Evolutionary conservation across 768 basidiomycete species (phyloP).

Genomic region (Leccinum rimulosum): DNA sequence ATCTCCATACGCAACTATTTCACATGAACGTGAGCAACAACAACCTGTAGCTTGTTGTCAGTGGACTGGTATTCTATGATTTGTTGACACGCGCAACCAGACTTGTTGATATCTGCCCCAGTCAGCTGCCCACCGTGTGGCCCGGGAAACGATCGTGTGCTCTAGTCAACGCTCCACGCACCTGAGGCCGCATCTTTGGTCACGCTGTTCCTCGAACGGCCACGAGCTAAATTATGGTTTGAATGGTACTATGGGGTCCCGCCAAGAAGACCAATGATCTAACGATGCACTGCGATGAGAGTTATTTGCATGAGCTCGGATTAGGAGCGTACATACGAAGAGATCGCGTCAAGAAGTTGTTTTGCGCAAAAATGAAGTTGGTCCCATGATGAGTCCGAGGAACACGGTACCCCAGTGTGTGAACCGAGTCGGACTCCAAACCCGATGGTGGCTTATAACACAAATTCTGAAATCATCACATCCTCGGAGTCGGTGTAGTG

Average conservation of each 20-base stretch:
- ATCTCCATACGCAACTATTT: neutral
- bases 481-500: no score
- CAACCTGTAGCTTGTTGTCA: neutral
- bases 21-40: neutral
- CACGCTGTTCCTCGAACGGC: neutral
- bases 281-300: neutral
- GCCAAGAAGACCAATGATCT: neutral
- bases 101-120: neutral
- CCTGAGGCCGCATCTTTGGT: neutral
- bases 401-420: neutral
- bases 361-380: neutral
- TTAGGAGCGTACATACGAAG: neutral
- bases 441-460: neutral
- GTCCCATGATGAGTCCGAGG: neutral
- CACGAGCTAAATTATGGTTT: neutral
- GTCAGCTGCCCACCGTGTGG: neutral
- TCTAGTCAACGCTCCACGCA: neutral
- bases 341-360: neutral
- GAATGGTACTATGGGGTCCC: neutral
- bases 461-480: neutral
- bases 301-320: neutral
- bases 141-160: neutral
- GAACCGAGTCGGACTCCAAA: neutral
- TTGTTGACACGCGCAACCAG: neutral
- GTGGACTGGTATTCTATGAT: neutral